Conservation (phyloP, 805 yeast genomes). For the Cyberlindnera nakhonratchasimensis region DNA sequence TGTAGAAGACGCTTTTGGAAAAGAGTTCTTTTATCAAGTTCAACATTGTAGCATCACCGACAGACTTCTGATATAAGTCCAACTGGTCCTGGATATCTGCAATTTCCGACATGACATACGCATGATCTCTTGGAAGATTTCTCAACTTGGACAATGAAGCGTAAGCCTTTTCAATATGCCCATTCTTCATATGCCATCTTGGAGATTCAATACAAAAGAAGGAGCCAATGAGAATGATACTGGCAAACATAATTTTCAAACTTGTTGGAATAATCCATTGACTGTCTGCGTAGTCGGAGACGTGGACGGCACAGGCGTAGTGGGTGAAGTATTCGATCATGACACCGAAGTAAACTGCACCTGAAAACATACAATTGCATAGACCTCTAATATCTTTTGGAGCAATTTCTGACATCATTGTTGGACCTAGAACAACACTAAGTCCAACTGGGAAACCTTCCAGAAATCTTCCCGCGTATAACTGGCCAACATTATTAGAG, state of each 20-base stretch:
- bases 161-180: constrained; percentile 8
- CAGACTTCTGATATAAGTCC: constrained; percentile 32
- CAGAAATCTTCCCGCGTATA: constrained; percentile 51
- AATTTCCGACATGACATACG: constrained; percentile 47
- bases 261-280: constrained; percentile 55
- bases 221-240: constrained; percentile 19
- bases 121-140: constrained; percentile 43
- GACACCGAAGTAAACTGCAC: constrained; percentile 54
- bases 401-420: constrained; percentile 50
- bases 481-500: constrained; percentile 41
- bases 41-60: constrained; percentile 24
- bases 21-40: constrained; percentile 34
- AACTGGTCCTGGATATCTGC: constrained; percentile 48
- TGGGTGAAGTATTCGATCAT: constrained; percentile 47
- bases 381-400: constrained; percentile 51
- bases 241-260: constrained; percentile 45
- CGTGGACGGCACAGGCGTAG: constrained; percentile 48
- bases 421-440: constrained; percentile 53
- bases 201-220: constrained; percentile 14
- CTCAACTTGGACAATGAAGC: constrained; percentile 40
- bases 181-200: constrained; percentile 13
- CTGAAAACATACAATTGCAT: constrained; percentile 50
- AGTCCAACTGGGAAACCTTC: constrained; percentile 55
- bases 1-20: constrained; percentile 39
- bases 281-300: constrained; percentile 32